phyloP scores from a whole-genome alignment of 2,329 filamentous ascomycete species.

The Phialophora verrucosa region DNA sequence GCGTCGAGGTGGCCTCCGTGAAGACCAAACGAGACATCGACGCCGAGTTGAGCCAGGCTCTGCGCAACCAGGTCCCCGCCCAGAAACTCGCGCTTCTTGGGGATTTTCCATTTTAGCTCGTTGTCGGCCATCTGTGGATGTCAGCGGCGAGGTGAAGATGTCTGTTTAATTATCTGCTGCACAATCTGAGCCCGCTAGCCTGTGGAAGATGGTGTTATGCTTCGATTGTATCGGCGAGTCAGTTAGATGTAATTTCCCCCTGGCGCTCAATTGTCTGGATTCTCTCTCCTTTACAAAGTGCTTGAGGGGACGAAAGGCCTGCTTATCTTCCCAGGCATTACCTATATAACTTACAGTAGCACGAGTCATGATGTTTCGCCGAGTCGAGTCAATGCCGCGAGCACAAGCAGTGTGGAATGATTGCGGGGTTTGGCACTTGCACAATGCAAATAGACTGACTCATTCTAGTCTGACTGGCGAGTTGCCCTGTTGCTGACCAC shows the following conservation, averaged over 20 bases:
- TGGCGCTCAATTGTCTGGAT: no score
- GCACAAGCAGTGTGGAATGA: background rate
- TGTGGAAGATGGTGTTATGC: background rate
- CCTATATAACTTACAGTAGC: background rate
- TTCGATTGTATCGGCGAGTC: background rate
- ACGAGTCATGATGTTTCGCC: background rate
- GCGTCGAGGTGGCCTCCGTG: conserved; percentile 58
- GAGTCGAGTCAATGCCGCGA: conserved; percentile 14
- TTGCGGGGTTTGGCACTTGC: conserved; percentile 6
- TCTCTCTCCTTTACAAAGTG: background rate
- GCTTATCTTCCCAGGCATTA: background rate
- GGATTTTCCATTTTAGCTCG: conserved; percentile 37
- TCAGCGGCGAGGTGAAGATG: background rate
- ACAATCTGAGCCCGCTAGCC: background rate
- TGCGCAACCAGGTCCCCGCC: conserved; percentile 56
- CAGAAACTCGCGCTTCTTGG: conserved; percentile 49
- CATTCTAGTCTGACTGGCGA: conserved; percentile 12
- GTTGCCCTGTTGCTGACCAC: background rate
- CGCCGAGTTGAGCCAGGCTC: conserved; percentile 50
- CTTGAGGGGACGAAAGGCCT: background rate
- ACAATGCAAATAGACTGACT: conserved; percentile 9
- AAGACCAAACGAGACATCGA: conserved; percentile 54
- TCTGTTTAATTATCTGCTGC: background rate
- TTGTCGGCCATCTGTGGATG: conserved; percentile 13
- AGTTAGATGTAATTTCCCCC: background rate